Evolutionary conservation across 225 moss, liverwort and hornwort species (phyloP), one percentile per base, ranked within the genome.

Genomic region (Pseudoscleropodium purum): DNA sequence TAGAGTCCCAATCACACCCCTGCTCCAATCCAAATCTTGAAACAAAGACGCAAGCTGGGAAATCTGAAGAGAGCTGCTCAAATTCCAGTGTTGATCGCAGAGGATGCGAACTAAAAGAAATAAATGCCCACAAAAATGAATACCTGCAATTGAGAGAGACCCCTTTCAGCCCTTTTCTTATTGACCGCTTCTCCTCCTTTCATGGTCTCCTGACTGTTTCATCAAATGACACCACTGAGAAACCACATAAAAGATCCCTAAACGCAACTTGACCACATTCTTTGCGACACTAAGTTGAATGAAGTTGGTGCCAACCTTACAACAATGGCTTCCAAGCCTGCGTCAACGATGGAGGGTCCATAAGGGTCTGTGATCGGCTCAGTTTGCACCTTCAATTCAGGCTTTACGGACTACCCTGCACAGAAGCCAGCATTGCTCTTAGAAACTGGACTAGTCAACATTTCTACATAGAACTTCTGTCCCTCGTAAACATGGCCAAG

Each of bases 161-260:
- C 95, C 90, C 94, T 90, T 92, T 96, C 97, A 83, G 93, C 96
- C 70, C 96, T 92, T 90, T 95, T 97, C 81, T 90, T 94, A 89
- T 97, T 97, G 63, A 96, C 95, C 43, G 97, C 94, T 89, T 94
- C 92, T 87, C 91, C 97, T 90, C 97, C 97, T 81, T 92, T 92
- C 16, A 95, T 5, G 15, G 97, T 97, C 89, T 97, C 97, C 43
- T 95, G 89, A 86, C 95, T 95, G 70, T 69, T 75, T 49, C 15
- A 76, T 65, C 85, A 90, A 84, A 76, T 54, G 75, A 39, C 33
- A 90, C 45, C 66, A 88, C 10, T 82, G 37, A 60, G 70, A 68
- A 52, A 63, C 21, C 54, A 67, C 73, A 39, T 51, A 54, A 84
- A 7, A 57, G 79, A 52, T 57, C 47, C 51, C 34, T n/a, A 62